Percentiles rank a stretch among this genome's conserved stretches.
phyloP scores from a whole-genome alignment of 805 yeast species.

The Metschnikowia lunata region DNA sequence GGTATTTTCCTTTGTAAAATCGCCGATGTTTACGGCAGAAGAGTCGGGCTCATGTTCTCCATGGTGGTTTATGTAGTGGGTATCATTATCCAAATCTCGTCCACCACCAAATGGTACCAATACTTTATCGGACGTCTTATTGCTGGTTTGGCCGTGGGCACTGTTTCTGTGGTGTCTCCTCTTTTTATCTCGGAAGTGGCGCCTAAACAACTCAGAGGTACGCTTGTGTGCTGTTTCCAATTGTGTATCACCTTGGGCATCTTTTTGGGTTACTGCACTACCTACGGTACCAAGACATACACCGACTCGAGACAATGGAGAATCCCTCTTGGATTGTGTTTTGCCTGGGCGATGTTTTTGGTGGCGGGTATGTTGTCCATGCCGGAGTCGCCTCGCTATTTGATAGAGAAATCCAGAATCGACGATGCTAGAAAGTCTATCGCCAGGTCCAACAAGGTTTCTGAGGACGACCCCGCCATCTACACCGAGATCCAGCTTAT shows the following conservation, averaged over 20 bases:
- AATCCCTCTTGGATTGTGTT: constrained; percentile 54
- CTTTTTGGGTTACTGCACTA: constrained; percentile 64
- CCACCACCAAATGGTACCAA: constrained; percentile 58
- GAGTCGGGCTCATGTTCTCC: constrained; percentile 48
- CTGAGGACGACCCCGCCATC: constrained; percentile 51
- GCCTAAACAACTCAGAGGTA: constrained; percentile 68
- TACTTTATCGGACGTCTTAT: constrained; percentile 53
- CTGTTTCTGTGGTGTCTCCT: constrained; percentile 64
- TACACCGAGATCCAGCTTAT: constrained; percentile 50
- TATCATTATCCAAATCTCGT: constrained; percentile 54
- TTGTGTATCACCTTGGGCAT: constrained; percentile 68
- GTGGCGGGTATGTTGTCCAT: constrained; percentile 49
- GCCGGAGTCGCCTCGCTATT: constrained; percentile 70
- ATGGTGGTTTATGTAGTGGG: constrained; percentile 59
- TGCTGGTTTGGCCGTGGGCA: constrained; percentile 69
- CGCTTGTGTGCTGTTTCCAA: constrained; percentile 66
- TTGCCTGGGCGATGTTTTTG: constrained; percentile 45
- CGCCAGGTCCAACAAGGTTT: constrained; percentile 54
- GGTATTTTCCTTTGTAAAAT: constrained; percentile 54
- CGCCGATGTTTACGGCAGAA: constrained; percentile 61
- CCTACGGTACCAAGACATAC: constrained; percentile 57
- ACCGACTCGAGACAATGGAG: constrained; percentile 58
- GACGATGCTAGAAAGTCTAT: constrained; percentile 54
- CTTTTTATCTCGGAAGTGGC: constrained; percentile 64
- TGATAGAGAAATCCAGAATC: constrained; percentile 45